Evolutionary conservation across 2,329 filamentous ascomycete genomes (phyloP).

Genomic region (Aspergillus udagawae): DNA sequence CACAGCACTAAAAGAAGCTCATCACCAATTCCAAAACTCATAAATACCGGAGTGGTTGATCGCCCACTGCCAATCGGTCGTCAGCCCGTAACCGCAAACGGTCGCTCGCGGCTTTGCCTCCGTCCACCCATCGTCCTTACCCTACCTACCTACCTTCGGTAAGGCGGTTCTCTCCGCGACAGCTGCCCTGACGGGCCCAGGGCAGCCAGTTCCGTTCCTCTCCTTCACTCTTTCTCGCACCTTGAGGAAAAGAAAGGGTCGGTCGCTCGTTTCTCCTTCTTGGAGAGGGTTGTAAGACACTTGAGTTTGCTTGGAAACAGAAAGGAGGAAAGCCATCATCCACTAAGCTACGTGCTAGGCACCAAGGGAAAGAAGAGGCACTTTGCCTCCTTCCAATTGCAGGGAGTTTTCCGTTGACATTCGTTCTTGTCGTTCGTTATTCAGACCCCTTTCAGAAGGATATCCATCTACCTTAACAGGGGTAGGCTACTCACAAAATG

Average conservation of each 20-base stretch:
- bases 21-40: constrained; percentile 1
- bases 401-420: not conserved
- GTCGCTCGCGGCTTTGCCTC: constrained; percentile 17
- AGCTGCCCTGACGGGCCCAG: constrained; percentile 6
- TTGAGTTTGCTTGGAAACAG: not conserved
- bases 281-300: not conserved
- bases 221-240: not conserved
- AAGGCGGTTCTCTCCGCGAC: constrained; percentile 9
- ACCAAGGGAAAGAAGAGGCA: constrained; percentile 1
- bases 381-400: not conserved
- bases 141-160: not conserved
- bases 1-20: not conserved
- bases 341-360: not conserved
- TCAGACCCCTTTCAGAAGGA: not conserved
- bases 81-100: constrained; percentile 31
- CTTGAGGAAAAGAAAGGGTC: not conserved
- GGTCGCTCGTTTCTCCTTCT: constrained; percentile 1
- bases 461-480: not conserved
- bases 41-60: constrained; percentile 13
- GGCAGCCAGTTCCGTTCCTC: not conserved
- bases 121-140: not conserved
- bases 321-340: not conserved
- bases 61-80: constrained; percentile 12
- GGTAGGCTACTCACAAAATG: constrained; percentile 29
- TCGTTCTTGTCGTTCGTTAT: constrained; percentile 1